Conservation (phyloP, 768 basidiomycete genomes). For the Candolleomyces aberdarensis region DNA sequence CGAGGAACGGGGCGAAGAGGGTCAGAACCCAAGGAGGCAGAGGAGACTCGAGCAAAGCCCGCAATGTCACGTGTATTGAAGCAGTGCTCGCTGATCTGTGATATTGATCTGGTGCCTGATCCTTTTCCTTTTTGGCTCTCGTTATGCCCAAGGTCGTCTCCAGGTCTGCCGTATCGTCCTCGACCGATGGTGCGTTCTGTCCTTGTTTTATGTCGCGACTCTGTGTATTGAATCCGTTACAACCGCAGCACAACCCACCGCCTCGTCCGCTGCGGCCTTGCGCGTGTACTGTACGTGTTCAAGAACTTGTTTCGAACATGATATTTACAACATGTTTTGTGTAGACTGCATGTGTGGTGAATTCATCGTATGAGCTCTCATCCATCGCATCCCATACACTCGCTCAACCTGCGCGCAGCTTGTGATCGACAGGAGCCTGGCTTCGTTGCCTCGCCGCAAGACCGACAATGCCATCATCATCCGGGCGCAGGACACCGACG, state of each 20-base stretch:
- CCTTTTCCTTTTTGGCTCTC: slow-evolving; percentile 8
- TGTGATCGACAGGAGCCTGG: slow-evolving; percentile 74
- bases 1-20: slow-evolving; percentile 3
- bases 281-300: slow-evolving; percentile 75
- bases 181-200: slow-evolving; percentile 65
- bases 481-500: slow-evolving; percentile 62
- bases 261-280: slow-evolving; percentile 72
- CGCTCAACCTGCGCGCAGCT: slow-evolving; percentile 42
- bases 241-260: slow-evolving; percentile 66
- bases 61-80: slow-evolving; percentile 12
- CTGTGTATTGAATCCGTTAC: slow-evolving; percentile 5
- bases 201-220: background rate
- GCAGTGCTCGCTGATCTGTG: background rate
- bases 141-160: slow-evolving; percentile 92
- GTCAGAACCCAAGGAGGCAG: background rate
- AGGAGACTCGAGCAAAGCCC: slow-evolving; percentile 1
- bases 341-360: slow-evolving; percentile 87
- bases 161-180: slow-evolving; percentile 84
- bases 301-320: slow-evolving; percentile 6
- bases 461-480: slow-evolving; percentile 82
- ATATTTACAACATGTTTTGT: slow-evolving; percentile 12
- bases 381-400: background rate
- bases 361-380: slow-evolving; percentile 61
- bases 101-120: background rate
- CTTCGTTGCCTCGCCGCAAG: slow-evolving; percentile 64